Evolutionary conservation across 768 basidiomycete genomes (phyloP), one percentile per base, ranked within the genome.

Genomic region (Tricholoma terreum): DNA sequence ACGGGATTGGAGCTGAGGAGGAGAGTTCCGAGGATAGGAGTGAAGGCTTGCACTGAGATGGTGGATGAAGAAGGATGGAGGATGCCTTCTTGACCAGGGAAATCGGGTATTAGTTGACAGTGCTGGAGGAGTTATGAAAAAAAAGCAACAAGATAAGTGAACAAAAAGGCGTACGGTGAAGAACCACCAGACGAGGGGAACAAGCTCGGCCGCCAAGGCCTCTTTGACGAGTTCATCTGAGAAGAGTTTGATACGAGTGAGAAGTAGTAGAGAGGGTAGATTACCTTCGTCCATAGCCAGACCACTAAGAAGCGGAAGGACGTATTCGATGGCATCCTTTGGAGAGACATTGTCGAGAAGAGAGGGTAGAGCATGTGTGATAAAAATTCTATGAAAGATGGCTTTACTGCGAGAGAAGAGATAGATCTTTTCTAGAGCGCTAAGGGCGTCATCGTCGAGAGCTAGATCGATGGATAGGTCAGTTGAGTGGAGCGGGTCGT

Each of bases 141-240:
- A 6, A 21, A 62, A 48, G 31, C 54, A 43, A 6, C 33, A 9
- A 30, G 50, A 51, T 58, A 48, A 50, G 43, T 33, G 56, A 53
- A 55, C 40, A 58, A 46, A 59, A 30, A 27, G 35, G 61, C 69
- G 55, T 61, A 85, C 85, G 55, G 86, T 84, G 64, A 92, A 86
- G 73, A 96, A 98, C 86, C 92, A 96, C 93, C 93, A 97, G 49
- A 97, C 83, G 62, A 96, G 83, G 50, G 82, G 75, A 35, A 91
- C 85, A 9, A 98, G 77, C 61, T 91, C 87, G 1, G 84, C 79
- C 1, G 91, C 87, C 21, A 97, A 84, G 6, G 92, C 90, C 70
- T 95, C 94, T 69, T 90, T 91, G 52, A 97, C 92, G 45, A 79
- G 70, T 66, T 96, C 94, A 58, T 96, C 94, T 92, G 65, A 33